Evolutionary conservation across 257 asterid genomes (phyloP).

Genomic region (Haberlea rhodopensis): DNA sequence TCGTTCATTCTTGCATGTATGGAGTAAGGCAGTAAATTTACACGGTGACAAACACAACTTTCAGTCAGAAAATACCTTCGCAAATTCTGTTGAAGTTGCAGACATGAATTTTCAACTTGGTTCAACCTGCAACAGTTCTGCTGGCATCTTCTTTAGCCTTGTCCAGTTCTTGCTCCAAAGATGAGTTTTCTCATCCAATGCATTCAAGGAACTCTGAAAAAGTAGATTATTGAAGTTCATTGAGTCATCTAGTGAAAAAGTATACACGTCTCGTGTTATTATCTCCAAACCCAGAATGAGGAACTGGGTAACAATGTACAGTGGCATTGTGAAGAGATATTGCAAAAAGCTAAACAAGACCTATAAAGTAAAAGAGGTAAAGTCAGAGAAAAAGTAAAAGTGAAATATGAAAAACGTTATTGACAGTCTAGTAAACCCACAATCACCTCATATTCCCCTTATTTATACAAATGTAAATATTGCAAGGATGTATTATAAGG

Average conservation of each 20-base stretch:
- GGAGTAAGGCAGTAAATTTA: not conserved
- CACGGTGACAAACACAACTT: constrained; percentile 3
- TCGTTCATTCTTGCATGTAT: not conserved
- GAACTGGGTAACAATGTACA: not conserved
- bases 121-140: constrained; percentile 51
- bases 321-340: not conserved
- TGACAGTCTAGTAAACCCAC: too few species aligned
- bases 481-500: too few species aligned
- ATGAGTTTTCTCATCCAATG: constrained; percentile 59
- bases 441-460: too few species aligned
- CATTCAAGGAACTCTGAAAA: constrained; percentile 61
- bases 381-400: constrained; percentile 5
- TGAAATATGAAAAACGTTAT: constrained; percentile 3
- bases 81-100: constrained; percentile 60
- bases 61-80: constrained; percentile 53
- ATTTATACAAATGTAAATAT: too few species aligned
- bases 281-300: not conserved
- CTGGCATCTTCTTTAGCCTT: constrained; percentile 67
- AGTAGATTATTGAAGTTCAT: constrained; percentile 22
- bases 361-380: not conserved
- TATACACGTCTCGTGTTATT: constrained; percentile 14
- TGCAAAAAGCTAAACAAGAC: constrained; percentile 14
- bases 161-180: constrained; percentile 68
- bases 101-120: constrained; percentile 74
- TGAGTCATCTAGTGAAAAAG: constrained; percentile 12